Base-by-base conservation (phyloP, 441 rosid genomes). In the Codiaeum variegatum region DNA sequence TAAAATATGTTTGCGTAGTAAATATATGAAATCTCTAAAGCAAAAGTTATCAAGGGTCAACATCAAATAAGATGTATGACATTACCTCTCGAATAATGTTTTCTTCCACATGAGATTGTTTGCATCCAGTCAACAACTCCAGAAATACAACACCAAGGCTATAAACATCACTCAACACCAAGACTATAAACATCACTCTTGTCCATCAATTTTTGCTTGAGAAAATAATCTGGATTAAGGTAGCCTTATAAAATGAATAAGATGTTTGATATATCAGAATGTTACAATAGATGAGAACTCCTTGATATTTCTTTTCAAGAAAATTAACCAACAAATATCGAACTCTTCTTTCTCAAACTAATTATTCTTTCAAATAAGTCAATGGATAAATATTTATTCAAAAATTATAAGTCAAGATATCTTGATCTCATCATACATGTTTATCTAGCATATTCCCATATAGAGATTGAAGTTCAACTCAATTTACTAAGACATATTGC, bases 121-220 rank as follows among this genome's bases (percentile, higher is more conserved):
- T 88, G 98, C 98, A 88, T 87, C 98, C 99, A 0, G 99, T 95
- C 76, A 93, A 76, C 26, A 95, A 91, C 85, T 95, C 99, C 34
- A 95, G 73, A 73, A 93, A 93, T 64, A 95, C 99, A 10, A 95
- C 98, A 6, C 98, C 98, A 55, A 95, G 86, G 84, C 98, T 95
- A 74, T 95, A 95, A n/a, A n/a, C n/a, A n/a, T n/a, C n/a, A n/a
- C n/a, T n/a, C n/a, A n/a, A n/a, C n/a, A n/a, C n/a, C n/a, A n/a
- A n/a, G n/a, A n/a, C n/a, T n/a, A n/a, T n/a, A n/a, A 19, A 95
- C 99, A 68, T 95, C 99, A 38, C 99, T 95, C 85, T 93, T 95
- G 79, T 95, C 99, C 0, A 98, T 95, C 74, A 95, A 81, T 72
- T 91, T 92, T 75, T 89, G 97, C 18, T 98, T 95, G 56, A 95